These are phyloP conservation scores for Trichoderma oligosporum DNA, from an alignment of 2,329 filamentous ascomycete species.

Conservation along the genomic window DNA sequence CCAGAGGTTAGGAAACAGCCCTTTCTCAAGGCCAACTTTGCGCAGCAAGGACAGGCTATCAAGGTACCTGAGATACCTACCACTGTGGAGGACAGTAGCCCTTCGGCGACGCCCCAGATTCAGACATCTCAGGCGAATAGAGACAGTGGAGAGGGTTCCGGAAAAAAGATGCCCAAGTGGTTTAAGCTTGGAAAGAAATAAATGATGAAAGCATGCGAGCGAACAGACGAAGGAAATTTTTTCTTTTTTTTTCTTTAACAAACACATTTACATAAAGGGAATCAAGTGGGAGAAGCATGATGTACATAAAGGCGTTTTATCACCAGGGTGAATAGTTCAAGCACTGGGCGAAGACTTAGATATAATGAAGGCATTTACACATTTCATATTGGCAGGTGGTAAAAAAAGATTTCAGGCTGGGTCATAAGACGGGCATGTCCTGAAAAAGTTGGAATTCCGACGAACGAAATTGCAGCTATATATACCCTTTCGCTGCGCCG, in stretches of 20 bases:
- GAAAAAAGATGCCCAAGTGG: constrained; percentile 63
- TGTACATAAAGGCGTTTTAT: background rate
- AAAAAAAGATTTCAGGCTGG: constrained; percentile 3
- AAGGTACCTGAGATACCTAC: constrained; percentile 57
- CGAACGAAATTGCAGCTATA: constrained; percentile 30
- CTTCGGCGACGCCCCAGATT: constrained; percentile 23
- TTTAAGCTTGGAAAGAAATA: constrained; percentile 71
- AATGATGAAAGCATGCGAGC: background rate
- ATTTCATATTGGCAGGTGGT: background rate
- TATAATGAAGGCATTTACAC: background rate
- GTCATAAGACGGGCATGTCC: background rate
- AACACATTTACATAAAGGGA: background rate
- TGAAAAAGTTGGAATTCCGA: constrained; percentile 33
- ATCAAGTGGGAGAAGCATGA: background rate
- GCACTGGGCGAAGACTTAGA: background rate
- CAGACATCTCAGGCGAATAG: constrained; percentile 36
- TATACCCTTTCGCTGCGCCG: constrained; percentile 10
- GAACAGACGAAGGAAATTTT: background rate
- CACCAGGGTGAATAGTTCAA: background rate
- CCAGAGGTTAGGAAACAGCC: constrained; percentile 50
- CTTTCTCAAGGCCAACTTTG: constrained; percentile 57
- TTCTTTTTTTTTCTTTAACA: background rate
- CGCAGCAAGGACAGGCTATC: constrained; percentile 61
- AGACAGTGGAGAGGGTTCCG: constrained; percentile 37
- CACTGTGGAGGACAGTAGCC: constrained; percentile 36